These are phyloP conservation scores for Amoebophrya sp. DNA, from an alignment of 169 alveolate genomes.

Conservation along the genomic window DNA sequence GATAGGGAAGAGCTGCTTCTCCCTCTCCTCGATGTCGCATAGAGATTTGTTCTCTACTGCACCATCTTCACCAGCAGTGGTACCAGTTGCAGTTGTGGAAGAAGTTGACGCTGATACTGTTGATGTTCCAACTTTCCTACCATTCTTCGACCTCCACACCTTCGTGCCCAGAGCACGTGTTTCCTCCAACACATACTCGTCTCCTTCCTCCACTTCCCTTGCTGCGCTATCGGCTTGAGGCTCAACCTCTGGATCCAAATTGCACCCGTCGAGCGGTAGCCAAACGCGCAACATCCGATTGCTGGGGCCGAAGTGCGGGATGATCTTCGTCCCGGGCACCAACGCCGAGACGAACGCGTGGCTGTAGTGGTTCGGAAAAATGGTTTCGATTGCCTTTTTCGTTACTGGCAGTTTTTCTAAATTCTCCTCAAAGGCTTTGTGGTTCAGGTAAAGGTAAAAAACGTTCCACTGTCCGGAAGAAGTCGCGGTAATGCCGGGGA, in stretches of 20 bases:
- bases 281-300: neutral
- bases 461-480: neutral
- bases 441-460: neutral
- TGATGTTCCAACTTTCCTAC: too few species aligned
- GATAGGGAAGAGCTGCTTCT: neutral
- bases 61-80: too few species aligned
- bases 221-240: neutral
- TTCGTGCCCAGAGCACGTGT: neutral
- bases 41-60: too few species aligned
- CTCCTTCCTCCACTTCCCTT: neutral
- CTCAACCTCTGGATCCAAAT: too few species aligned
- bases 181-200: too few species aligned
- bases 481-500: neutral
- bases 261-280: neutral
- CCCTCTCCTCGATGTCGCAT: too few species aligned
- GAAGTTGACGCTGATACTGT: too few species aligned
- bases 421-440: neutral
- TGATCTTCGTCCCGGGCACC: neutral
- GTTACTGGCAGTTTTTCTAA: neutral
- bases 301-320: neutral
- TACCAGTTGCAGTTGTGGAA: too few species aligned
- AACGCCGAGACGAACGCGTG: neutral
- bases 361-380: neutral
- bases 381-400: neutral
- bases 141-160: neutral